phyloP scores from a whole-genome alignment of 2,329 filamentous ascomycete species.

The Colletotrichum orchidophilum region DNA sequence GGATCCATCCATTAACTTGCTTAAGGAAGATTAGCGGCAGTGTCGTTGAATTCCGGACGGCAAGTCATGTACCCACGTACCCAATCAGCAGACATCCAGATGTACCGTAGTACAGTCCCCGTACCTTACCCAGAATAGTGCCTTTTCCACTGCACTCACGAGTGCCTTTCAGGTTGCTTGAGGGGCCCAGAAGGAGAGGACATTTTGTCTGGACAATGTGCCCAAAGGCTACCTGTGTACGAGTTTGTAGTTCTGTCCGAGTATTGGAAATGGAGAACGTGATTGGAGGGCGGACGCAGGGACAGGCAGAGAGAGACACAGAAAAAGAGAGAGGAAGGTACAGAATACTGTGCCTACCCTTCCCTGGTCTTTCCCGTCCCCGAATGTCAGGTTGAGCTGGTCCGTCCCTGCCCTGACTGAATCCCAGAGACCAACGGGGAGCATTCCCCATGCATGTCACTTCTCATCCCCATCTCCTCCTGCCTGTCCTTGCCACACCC shows the following conservation, averaged over 20 bases:
- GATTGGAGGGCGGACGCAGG: too few relatives aligned
- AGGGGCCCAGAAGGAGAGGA: not conserved
- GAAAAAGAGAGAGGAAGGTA: not conserved
- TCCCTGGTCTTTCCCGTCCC: not conserved
- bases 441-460: constrained; percentile 29
- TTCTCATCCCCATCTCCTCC: constrained; percentile 19
- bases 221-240: not conserved
- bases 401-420: constrained; percentile 15
- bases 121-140: not conserved
- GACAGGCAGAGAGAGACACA: not conserved
- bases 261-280: not conserved
- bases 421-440: not conserved
- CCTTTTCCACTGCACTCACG: not conserved
- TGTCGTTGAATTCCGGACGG: not conserved
- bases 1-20: constrained; percentile 17
- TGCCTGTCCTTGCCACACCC: constrained; percentile 15
- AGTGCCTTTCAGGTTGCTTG: not conserved
- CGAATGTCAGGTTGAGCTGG: not conserved
- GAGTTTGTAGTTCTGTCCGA: not conserved
- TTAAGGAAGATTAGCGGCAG: constrained; percentile 23
- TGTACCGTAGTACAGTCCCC: too few relatives aligned
- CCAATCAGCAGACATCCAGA: not conserved
- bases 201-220: not conserved
- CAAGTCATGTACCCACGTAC: not conserved
- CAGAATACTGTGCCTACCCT: not conserved